These are phyloP conservation scores for Fraxinus cuspidata DNA, from an alignment of 257 asterid genomes.

Conservation along the genomic window DNA sequence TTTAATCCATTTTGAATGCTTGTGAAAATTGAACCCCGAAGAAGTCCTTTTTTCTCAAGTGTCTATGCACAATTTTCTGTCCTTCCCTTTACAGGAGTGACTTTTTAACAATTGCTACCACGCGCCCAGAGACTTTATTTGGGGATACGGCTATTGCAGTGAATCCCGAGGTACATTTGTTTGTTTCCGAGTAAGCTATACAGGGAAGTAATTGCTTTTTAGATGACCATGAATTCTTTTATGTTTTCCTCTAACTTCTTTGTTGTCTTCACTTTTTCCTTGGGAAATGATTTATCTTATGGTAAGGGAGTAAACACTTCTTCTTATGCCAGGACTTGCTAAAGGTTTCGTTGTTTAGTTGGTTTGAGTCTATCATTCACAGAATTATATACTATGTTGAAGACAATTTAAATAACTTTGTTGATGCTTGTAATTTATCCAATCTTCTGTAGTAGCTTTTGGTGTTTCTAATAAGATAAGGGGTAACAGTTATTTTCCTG, in stretches of 20 bases:
- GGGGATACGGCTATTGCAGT: constrained; percentile 98
- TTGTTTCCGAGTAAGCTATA: not conserved
- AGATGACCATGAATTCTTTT: constrained; percentile 2
- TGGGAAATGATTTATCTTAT: constrained; percentile 11
- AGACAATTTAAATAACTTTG: constrained; percentile 2
- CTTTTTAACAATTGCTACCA: constrained; percentile 90
- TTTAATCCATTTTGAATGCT: constrained; percentile 9
- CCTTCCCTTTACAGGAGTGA: constrained; percentile 61
- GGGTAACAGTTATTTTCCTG: constrained; percentile 20
- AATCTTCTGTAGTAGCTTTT: constrained; percentile 1
- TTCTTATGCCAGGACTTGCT: not conserved
- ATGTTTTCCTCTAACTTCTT: constrained; percentile 1
- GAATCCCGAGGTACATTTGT: constrained; percentile 71
- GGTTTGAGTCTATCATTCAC: not conserved
- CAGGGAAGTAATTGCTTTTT: not conserved
- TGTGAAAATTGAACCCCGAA: not conserved
- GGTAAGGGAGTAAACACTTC: not conserved
- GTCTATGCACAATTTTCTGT: not conserved
- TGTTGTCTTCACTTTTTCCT: constrained; percentile 3
- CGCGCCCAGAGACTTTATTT: constrained; percentile 97
- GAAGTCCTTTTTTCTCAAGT: constrained; percentile 14
- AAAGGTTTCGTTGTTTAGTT: too few relatives aligned
- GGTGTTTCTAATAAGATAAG: constrained; percentile 16
- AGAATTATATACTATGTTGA: too few relatives aligned
- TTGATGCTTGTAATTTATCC: constrained; percentile 12